Evolutionary conservation across 2,329 filamentous ascomycete genomes (phyloP), one percentile per base, ranked within the genome.

Genomic region (Dactylellina cionopaga): DNA sequence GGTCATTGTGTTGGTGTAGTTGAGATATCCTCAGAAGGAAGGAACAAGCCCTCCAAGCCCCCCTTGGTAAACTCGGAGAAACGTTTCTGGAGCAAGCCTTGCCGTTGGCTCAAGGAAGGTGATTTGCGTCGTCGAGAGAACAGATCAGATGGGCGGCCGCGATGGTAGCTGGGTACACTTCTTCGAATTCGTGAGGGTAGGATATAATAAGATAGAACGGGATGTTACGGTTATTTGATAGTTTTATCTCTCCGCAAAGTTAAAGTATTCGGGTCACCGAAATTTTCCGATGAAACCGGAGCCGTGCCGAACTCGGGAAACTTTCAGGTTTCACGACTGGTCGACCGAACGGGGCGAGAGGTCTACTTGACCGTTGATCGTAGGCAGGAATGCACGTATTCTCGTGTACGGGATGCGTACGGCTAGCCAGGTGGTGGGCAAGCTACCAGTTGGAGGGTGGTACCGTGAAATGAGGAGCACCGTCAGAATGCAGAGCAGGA

Each of bases 1-100:
- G 51, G 66, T 71, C 66, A 71, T 71, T 55, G 49, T 56, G 58
- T 71, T 71, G 58, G 39, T 69, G 55, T 51, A 39, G 56, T 59
- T 47, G 24, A 43, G 52, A 35, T n/a, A n/a, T 56, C 58, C 58
- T 33, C 51, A 64, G 66, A 58, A 59, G 66, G 66, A 63, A 71
- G 66, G 66, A 63, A 62, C 46, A 71, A 71, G 46, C 66, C 44
- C n/a, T 46, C 33, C 31, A 43, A 33, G n/a, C n/a, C 37, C 41
- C 65, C 64, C 55, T 37, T 41, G 33, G 47, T 56, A 55, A 70
- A 49, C 11, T 69, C 54, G 49, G 65, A 70, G 55, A 46, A 55
- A 62, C 47, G 47, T 41, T 56, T 43, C 29, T 63, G 31, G 44
- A 43, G 59, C 46, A 54, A 55, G 58, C 15, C 24, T n/a, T 33